Evolutionary conservation across 371 early-diverging fungal genomes (phyloP).

Genomic region (Rhizopus stolonifer): DNA sequence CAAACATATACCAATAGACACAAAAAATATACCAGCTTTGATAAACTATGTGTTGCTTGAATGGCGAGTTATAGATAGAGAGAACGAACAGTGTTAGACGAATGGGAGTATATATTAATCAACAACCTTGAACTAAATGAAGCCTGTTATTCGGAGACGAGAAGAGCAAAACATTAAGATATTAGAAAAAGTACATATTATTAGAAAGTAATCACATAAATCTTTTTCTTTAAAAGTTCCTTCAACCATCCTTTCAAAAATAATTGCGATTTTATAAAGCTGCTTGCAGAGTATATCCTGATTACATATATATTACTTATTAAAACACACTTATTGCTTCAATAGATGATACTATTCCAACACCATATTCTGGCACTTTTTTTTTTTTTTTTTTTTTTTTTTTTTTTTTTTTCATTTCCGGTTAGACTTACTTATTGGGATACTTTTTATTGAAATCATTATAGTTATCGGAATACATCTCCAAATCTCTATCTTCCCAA

Average conservation of each 20-base stretch:
- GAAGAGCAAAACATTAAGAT: constrained; percentile 2
- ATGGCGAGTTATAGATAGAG: background rate
- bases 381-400: too few relatives aligned
- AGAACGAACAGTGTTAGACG: constrained; percentile 3
- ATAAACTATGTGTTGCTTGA: constrained; percentile 3
- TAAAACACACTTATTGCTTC: constrained; percentile 4
- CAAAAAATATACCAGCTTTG: constrained; percentile 4
- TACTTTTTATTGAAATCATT: constrained; percentile 4
- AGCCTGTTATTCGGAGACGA: constrained; percentile 4
- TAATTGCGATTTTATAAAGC: constrained; percentile 3
- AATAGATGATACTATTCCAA: constrained; percentile 5
- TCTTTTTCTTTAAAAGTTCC: constrained; percentile 3
- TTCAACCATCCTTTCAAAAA: constrained; percentile 2
- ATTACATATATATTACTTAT: constrained; percentile 5
- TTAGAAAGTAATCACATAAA: constrained; percentile 3
- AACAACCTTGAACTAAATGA: constrained; percentile 2
- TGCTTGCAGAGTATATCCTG: constrained; percentile 5
- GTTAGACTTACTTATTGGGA: constrained; percentile 2
- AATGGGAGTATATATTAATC: constrained; percentile 2
- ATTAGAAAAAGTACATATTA: constrained; percentile 2
- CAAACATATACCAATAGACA: constrained; percentile 2
- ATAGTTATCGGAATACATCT: constrained; percentile 4
- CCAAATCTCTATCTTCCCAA: constrained; percentile 6
- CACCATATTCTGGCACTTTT: constrained; percentile 5
- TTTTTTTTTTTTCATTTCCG: constrained; percentile 6